Evolutionary conservation across 2,329 filamentous ascomycete species (phyloP), one percentile per base, ranked within the genome.

Genomic region (Cadophora luteo-olivacea): DNA sequence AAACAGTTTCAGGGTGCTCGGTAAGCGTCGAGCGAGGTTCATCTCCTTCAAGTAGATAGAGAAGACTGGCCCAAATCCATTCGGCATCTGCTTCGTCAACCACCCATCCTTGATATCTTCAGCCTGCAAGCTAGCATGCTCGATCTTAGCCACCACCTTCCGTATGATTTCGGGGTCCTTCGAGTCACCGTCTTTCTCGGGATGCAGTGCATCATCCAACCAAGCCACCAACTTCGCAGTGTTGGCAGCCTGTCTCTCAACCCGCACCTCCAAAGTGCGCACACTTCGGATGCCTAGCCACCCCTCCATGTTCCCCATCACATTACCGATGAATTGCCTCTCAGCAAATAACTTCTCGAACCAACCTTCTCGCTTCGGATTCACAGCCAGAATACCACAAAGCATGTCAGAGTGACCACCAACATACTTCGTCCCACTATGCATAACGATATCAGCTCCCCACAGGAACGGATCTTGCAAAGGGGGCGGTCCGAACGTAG

Each of bases 371-470:
- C 81, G 81, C 29, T 76, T 79, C 19, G 86, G 85, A 62, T 86
- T 83, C 6, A 94, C 86, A 0, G 89, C 87, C 33, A 99, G 82
- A 22, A 97, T 91, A 25, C 96, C 96, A 77, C 92, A 97, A 6
- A 98, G 87, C 85, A 98, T 86, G 81, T 99, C 96, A 72, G 91
- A 95, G 81, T 99, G 96, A 0, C 96, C 96, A 24, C 96, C 96
- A 73, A 99, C 88, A 81, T 98, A 99, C 84, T 98, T 99, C 22
- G 94, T 97, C 3, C 94, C 96, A 63, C 87, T 91, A 81, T 99
- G 96, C 92, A 98, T 92, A 41, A 97, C 87, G 0, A 94, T 81
- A 80, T 98, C 95, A 33, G 91, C 93, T 58, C 93, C 95, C 78
- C 87, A 91, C 33, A 79, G 77, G 75, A 98, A 96, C 0, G 96